Conservation (phyloP, 495 filamentous ascomycete genomes). For the Cairneyella variabilis region DNA sequence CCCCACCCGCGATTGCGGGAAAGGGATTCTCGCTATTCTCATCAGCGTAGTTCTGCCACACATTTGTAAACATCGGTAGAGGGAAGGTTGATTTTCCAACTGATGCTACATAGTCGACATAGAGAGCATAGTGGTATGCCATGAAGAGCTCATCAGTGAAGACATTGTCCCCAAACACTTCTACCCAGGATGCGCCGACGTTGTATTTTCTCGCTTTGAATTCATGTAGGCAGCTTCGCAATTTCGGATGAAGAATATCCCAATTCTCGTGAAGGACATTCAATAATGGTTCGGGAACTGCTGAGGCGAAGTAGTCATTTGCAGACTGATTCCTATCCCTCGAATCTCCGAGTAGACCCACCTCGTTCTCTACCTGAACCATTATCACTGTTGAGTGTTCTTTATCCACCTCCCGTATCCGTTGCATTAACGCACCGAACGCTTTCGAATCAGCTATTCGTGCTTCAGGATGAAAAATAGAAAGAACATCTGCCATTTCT, state of each 20-base stretch:
- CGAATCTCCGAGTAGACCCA: conserved; percentile 42
- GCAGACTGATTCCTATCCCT: conserved; percentile 37
- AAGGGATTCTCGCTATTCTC: conserved; percentile 15
- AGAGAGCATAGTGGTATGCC: conserved; percentile 44
- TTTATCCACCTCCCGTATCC: conserved; percentile 37
- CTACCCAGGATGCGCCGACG: too few relatives aligned
- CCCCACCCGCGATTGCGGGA: conserved; percentile 40
- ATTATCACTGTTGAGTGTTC: conserved; percentile 41
- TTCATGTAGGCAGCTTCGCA: conserved; percentile 10
- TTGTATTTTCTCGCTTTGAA: not conserved
- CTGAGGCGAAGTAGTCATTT: conserved; percentile 29
- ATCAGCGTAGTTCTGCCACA: conserved; percentile 41
- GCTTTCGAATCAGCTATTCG: conserved; percentile 34
- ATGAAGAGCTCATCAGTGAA: conserved; percentile 49
- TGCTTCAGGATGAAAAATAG: conserved; percentile 35
- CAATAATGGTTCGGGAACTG: conserved; percentile 35
- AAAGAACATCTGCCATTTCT: conserved; percentile 32
- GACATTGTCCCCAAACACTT: conserved; percentile 36
- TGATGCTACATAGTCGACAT: conserved; percentile 39
- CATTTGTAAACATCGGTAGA: conserved; percentile 45
- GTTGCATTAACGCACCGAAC: conserved; percentile 34
- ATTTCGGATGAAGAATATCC: conserved; percentile 31
- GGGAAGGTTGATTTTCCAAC: conserved; percentile 39
- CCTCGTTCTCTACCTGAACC: conserved; percentile 49
- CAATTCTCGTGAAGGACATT: conserved; percentile 30